Percentiles rank a stretch among this genome's conserved stretches.
These are phyloP conservation scores for Pseudonitzschia pungens DNA, from an alignment of 108 stramenopile genomes.

Conservation along the genomic window DNA sequence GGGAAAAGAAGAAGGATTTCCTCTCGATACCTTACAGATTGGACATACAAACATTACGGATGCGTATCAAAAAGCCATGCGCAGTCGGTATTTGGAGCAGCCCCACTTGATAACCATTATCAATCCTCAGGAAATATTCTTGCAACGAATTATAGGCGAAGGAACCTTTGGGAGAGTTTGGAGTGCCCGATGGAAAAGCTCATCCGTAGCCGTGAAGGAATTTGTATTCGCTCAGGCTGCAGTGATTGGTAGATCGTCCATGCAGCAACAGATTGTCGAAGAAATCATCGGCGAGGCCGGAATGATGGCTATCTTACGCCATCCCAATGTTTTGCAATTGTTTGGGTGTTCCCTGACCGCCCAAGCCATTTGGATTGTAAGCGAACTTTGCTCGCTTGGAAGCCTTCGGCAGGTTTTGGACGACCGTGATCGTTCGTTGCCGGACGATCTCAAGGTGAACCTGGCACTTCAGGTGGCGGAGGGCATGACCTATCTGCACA, in stretches of 20 bases:
- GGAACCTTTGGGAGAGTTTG: slow-evolving; percentile 97
- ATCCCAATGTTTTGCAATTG: slow-evolving; percentile 94
- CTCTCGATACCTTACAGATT: slow-evolving; percentile 75
- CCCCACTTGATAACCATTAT: slow-evolving; percentile 90
- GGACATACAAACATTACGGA: slow-evolving; percentile 74
- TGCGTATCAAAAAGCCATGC: slow-evolving; percentile 87
- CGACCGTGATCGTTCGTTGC: slow-evolving; percentile 64
- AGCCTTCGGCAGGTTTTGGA: slow-evolving; percentile 92
- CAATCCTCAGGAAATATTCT: slow-evolving; percentile 94
- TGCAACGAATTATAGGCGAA: slow-evolving; percentile 96
- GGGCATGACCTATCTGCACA: slow-evolving; percentile 95
- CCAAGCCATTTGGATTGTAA: slow-evolving; percentile 97
- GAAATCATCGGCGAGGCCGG: slow-evolving; percentile 99
- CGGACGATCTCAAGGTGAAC: slow-evolving; percentile 54
- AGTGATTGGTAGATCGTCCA: slow-evolving; percentile 91
- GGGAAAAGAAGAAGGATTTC: slow-evolving; percentile 62
- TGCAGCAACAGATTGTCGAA: slow-evolving; percentile 95
- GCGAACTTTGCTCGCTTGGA: slow-evolving; percentile 89
- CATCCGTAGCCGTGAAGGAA: slow-evolving; percentile 96
- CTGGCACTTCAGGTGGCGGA: slow-evolving; percentile 93
- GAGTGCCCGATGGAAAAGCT: slow-evolving; percentile 94
- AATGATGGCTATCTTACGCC: slow-evolving; percentile 95
- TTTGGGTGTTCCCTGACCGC: slow-evolving; percentile 96
- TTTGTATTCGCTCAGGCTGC: slow-evolving; percentile 99
- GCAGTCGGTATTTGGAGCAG: slow-evolving; percentile 85